Evolutionary conservation across 2,329 filamentous ascomycete genomes (phyloP), one percentile per base, ranked within the genome.

Genomic region (Immersiporthe knoxdaviesiana): DNA sequence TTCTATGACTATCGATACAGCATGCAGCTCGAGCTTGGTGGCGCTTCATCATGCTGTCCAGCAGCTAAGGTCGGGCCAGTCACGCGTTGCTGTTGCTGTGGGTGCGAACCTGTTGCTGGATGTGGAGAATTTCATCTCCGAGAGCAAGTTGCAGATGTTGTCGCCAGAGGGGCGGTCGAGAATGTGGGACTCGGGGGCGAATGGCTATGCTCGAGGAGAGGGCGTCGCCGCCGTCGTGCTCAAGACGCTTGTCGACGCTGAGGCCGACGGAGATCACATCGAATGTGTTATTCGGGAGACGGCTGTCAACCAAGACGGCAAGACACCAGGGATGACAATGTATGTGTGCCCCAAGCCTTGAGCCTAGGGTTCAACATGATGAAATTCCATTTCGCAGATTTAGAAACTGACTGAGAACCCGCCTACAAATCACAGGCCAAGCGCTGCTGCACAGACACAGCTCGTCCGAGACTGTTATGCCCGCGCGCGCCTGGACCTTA

Each of bases 141-240:
- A 77, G 68, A 77, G 76, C 16, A 79, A 78, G 41, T 72, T 81
- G 11, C 74, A 77, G 41, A 81, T 81, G 74, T 72, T 82, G 1
- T 80, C 79, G 24, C 77, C 78, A 2, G 73, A 77, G 79, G 0
- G 79, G 0, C 76, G 75, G 56, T 81, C 76, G 41, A 77, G 78
- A n/a, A 80, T 79, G 72, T 85, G 82, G 75, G 84, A 86, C 70
- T 73, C 75, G 0, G 74, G 74, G 7, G 85, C 82, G 0, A 78
- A 85, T 68, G 86, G 85, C 0, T 88, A 87, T 71, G 83, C 79
- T 1, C 78, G 84, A 18, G 85, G 84, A 3, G 85, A 88, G 71
- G 86, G 85, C 2, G 73, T 83, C 12, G 82, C 78, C 0, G 77
- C 80, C 1, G 37, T 88, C 0, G 68, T 86, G 0, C 71, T 88